A percentile compares a stretch with the other conserved stretches of the same genome.
Conservation (phyloP, 139 green algal species). For the Chlamydomonas eustigma region DNA sequence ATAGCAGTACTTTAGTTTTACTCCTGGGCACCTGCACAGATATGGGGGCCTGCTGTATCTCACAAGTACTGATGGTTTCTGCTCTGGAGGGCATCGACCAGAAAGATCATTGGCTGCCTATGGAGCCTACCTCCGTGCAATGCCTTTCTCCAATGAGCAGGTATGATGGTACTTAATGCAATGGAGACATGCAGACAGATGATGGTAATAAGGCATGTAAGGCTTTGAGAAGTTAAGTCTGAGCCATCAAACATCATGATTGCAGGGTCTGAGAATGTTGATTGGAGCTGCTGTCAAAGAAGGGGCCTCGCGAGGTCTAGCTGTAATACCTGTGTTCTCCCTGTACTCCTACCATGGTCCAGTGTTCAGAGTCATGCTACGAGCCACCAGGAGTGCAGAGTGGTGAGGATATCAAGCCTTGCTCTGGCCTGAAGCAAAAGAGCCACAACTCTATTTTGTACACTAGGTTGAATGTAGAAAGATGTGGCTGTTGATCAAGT, state of each 20-base stretch:
- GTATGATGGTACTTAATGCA: too few relatives aligned
- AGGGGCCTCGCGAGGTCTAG: conserved; percentile 33
- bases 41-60: conserved; percentile 65
- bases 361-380: conserved; percentile 42
- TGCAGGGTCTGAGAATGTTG: conserved; percentile 52
- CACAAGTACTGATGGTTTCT: conserved; percentile 60
- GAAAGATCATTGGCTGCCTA: conserved; percentile 43
- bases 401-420: too few relatives aligned
- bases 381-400: conserved; percentile 16
- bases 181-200: too few relatives aligned
- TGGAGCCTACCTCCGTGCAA: conserved; percentile 34
- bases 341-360: conserved; percentile 32
- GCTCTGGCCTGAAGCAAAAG: too few relatives aligned
- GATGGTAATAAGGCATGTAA: too few relatives aligned
- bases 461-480: too few relatives aligned
- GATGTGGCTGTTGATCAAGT: too few relatives aligned
- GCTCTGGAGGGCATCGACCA: conserved; percentile 33
- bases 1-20: too few relatives aligned
- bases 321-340: conserved; percentile 46
- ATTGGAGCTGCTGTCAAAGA: conserved; percentile 45
- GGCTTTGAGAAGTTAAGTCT: too few relatives aligned
- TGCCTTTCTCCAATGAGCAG: conserved; percentile 49
- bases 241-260: too few relatives aligned
- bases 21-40: background rate
- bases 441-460: too few relatives aligned